Evolutionary conservation across 495 filamentous ascomycete species (phyloP).

Genomic region (Elasticomyces elasticus): DNA sequence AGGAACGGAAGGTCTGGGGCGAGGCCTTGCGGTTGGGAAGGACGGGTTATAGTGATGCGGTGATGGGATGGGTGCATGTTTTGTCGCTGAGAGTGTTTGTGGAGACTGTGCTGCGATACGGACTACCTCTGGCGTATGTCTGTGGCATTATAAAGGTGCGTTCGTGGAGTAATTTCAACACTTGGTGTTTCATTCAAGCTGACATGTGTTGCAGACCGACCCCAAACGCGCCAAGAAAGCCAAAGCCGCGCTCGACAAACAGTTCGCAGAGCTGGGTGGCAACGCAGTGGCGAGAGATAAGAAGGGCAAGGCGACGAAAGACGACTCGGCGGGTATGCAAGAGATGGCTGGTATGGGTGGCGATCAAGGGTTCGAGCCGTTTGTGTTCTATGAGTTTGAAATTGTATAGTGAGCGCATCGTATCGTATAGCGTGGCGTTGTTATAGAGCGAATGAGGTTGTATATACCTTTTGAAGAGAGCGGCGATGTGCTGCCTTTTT

Average conservation of each 20-base stretch:
- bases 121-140: constrained; percentile 78
- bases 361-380: constrained; percentile 80
- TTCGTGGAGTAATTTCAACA: too few species aligned
- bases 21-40: constrained; percentile 79
- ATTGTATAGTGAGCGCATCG: constrained; percentile 34
- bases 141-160: constrained; percentile 74
- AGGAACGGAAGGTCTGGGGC: constrained; percentile 79
- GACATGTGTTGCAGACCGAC: constrained; percentile 50
- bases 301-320: constrained; percentile 78
- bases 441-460: too few species aligned
- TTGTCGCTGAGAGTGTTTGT: constrained; percentile 89
- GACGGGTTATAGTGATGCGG: constrained; percentile 84
- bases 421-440: neutral
- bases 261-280: constrained; percentile 86
- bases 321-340: constrained; percentile 62
- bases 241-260: constrained; percentile 66
- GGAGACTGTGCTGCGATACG: constrained; percentile 90
- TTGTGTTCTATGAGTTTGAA: constrained; percentile 94
- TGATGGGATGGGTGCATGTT: constrained; percentile 91
- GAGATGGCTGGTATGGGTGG: constrained; percentile 68
- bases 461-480: too few species aligned
- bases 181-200: constrained; percentile 3
- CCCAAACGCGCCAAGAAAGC: constrained; percentile 72
- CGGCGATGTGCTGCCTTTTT: too few species aligned
- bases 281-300: constrained; percentile 93